phyloP scores from a whole-genome alignment of 352 stramenopile genomes.

The Globisporangium perplexum region DNA sequence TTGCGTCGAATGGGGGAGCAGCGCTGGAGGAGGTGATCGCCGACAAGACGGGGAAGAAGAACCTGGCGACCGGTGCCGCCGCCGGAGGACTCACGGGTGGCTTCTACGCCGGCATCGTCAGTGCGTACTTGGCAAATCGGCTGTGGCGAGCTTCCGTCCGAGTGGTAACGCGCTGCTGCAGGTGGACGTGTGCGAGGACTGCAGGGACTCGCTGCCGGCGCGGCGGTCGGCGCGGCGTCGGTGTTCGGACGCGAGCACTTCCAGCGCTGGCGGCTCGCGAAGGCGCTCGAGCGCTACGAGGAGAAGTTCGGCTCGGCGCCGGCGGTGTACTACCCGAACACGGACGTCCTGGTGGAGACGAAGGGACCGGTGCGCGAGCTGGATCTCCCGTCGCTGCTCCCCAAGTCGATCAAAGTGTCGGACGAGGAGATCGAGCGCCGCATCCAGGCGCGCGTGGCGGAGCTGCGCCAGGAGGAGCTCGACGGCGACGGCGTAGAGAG shows the following conservation, averaged over 20 bases:
- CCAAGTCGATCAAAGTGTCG: slow-evolving; percentile 55
- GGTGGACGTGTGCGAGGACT: slow-evolving; percentile 60
- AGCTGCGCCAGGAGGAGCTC: slow-evolving; percentile 36
- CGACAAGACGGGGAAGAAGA: slow-evolving; percentile 57
- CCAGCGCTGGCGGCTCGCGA: slow-evolving; percentile 66
- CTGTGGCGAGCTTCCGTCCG: not conserved
- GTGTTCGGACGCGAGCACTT: slow-evolving; percentile 69
- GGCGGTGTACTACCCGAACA: slow-evolving; percentile 58
- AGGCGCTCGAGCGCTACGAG: slow-evolving; percentile 73
- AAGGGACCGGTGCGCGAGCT: slow-evolving; percentile 47
- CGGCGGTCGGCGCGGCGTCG: slow-evolving; percentile 48
- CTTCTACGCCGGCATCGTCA: slow-evolving; percentile 64
- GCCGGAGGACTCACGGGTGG: slow-evolving; percentile 63
- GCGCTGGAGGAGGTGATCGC: slow-evolving; percentile 75
- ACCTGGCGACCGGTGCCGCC: slow-evolving; percentile 46
- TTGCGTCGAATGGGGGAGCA: slow-evolving; percentile 6
- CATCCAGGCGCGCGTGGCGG: slow-evolving; percentile 63
- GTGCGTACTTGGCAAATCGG: slow-evolving; percentile 22
- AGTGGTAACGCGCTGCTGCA: slow-evolving; percentile 7
- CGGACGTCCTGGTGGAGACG: slow-evolving; percentile 50
- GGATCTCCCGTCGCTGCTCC: slow-evolving; percentile 68
- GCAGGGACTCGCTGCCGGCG: slow-evolving; percentile 59
- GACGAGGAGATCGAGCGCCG: slow-evolving; percentile 78
- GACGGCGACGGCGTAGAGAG: not conserved
- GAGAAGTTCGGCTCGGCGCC: slow-evolving; percentile 68